phyloP scores from a whole-genome alignment of 2,329 filamentous ascomycete species.

The Hypoxylon sp. region DNA sequence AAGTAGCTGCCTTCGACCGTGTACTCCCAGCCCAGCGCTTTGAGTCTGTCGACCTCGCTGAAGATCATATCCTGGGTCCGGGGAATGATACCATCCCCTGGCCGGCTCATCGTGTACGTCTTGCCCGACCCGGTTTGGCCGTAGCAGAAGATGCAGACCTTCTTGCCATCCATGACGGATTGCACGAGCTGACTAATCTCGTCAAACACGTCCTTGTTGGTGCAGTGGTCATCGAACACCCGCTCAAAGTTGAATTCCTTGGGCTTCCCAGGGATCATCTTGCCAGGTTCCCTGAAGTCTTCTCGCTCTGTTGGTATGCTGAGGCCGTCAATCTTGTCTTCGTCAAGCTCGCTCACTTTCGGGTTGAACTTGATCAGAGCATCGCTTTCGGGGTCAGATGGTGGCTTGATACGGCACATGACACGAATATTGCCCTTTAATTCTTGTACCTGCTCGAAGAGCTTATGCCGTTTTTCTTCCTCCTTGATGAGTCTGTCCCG shows the following conservation, averaged over 20 bases:
- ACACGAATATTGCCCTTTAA: slow-evolving; percentile 98
- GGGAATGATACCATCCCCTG: slow-evolving; percentile 88
- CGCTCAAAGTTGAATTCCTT: slow-evolving; percentile 93
- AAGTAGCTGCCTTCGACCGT: slow-evolving; percentile 95
- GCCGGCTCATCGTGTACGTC: slow-evolving; percentile 85
- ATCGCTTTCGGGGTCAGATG: slow-evolving; percentile 71
- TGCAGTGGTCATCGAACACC: slow-evolving; percentile 83
- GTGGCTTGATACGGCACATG: slow-evolving; percentile 93
- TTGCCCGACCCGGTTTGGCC: slow-evolving; percentile 98
- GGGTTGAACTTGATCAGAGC: slow-evolving; percentile 82
- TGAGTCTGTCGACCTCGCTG: slow-evolving; percentile 83
- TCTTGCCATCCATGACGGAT: slow-evolving; percentile 96
- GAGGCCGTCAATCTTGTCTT: slow-evolving; percentile 90
- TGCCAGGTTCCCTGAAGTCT: slow-evolving; percentile 77
- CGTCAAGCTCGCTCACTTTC: slow-evolving; percentile 72
- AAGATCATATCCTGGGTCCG: slow-evolving; percentile 95
- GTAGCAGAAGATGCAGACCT: slow-evolving; percentile 99
- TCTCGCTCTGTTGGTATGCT: slow-evolving; percentile 85
- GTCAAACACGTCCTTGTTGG: slow-evolving; percentile 91
- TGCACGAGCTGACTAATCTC: slow-evolving; percentile 98
- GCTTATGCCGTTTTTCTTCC: slow-evolving; percentile 88
- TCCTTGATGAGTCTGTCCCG: slow-evolving; percentile 90
- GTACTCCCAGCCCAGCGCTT: slow-evolving; percentile 95
- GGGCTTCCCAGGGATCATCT: slow-evolving; percentile 79
- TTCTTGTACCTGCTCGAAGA: slow-evolving; percentile 98